Evolutionary conservation across 495 filamentous ascomycete species (phyloP).

Genomic region (Acidiella bohemica): DNA sequence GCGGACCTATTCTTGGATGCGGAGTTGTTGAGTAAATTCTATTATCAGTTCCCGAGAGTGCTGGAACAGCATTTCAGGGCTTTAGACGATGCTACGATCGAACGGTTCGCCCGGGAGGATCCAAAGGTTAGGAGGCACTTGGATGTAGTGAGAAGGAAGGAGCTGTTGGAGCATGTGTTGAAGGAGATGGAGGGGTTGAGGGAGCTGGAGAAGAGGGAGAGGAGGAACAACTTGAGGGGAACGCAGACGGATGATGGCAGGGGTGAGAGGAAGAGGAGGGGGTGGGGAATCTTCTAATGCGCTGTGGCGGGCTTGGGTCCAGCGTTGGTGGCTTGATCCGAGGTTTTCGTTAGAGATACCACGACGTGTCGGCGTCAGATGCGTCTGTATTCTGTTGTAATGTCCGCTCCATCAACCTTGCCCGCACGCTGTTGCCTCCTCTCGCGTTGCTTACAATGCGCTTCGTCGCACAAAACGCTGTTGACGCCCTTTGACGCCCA

Average conservation of each 20-base stretch:
- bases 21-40: conserved; percentile 91
- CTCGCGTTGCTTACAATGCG: no score
- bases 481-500: no score
- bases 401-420: not conserved
- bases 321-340: no score
- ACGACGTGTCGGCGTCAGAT: not conserved
- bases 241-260: conserved; percentile 10
- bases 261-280: conserved; percentile 19
- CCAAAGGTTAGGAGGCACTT: conserved; percentile 76
- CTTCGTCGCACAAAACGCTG: no score
- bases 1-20: conserved; percentile 97
- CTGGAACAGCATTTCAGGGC: conserved; percentile 75
- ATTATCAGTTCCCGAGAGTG: conserved; percentile 83
- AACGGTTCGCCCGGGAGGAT: conserved; percentile 85
- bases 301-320: not conserved
- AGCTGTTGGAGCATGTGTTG: conserved; percentile 79
- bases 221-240: conserved; percentile 16
- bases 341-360: not conserved
- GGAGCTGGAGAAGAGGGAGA: conserved; percentile 47
- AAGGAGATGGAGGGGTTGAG: conserved; percentile 85
- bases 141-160: conserved; percentile 82
- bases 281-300: conserved; percentile 26
- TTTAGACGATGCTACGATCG: conserved; percentile 63
- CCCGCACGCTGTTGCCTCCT: no score
- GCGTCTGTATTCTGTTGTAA: not conserved